These are phyloP conservation scores for Cystobasidium pallidum DNA, from an alignment of 1,284 basidiomycete genomes.

Conservation along the genomic window DNA sequence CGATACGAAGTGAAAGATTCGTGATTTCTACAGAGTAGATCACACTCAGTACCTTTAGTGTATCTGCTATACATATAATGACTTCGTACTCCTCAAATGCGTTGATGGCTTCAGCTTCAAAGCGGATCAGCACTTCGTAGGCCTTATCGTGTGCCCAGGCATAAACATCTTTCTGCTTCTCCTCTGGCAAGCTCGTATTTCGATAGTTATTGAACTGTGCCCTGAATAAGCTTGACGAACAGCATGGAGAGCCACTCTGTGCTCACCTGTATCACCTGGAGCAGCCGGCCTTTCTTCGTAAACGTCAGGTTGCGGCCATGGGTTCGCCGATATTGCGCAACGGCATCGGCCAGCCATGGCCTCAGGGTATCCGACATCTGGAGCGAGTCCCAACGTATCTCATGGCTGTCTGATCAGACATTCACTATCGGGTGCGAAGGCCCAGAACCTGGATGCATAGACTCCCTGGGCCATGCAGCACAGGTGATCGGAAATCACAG, in stretches of 20 bases:
- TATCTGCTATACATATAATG: too few species aligned
- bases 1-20: conserved; percentile 36
- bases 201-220: conserved; percentile 36
- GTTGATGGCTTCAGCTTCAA: conserved; percentile 31
- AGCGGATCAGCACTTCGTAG: conserved; percentile 13
- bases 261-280: conserved; percentile 35
- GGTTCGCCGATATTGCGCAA: conserved; percentile 3
- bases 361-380: conserved; percentile 27
- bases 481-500: too few species aligned
- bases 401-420: not conserved
- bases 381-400: not conserved
- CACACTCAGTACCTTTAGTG: not conserved
- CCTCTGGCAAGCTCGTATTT: not conserved
- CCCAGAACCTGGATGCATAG: not conserved
- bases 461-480: too few species aligned
- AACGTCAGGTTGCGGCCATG: conserved; percentile 33
- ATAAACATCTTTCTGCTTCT: conserved; percentile 24
- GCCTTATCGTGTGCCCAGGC: conserved; percentile 34
- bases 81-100: conserved; percentile 24
- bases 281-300: conserved; percentile 19
- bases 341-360: conserved; percentile 34
- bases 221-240: not conserved
- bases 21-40: not conserved
- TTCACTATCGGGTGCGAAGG: too few species aligned
- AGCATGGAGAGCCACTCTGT: not conserved